Base-by-base conservation (phyloP, 805 yeast genomes). In the Torulaspora gathmanii region DNA sequence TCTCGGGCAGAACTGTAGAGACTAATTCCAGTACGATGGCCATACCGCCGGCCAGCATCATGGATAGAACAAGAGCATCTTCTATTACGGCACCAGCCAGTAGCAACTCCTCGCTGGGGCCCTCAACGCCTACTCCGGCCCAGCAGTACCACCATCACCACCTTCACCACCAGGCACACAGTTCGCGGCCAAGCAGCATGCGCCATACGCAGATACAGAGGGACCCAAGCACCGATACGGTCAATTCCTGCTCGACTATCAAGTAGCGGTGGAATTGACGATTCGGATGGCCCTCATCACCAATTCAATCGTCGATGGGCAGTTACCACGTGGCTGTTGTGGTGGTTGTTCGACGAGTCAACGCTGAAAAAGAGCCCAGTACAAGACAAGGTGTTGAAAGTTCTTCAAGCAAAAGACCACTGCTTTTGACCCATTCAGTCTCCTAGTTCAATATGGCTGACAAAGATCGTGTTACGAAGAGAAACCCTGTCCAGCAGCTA, bases 21-120 rank as follows among this genome's bases (percentile, higher is more conserved):
- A 73, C 83, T 3, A 82, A 79, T 52, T 78, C 86, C 16, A 78
- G 84, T 40, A 78, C 84, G 0, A 70, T 79, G 22, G 87, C 87
- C 0, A 82, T 83, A 13, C 79, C 88, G 1, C 88, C 89, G 0
- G 83, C 86, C n/a, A 78, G 84, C 51, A 79, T 82, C 8, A 67
- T 80, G 66, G 87, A 80, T 52, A 66, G 83, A 42, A 64, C 77
- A 7, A 58, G 70, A 26, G 58, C 63, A 13, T 46, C 55, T 23
- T 57, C 49, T 20, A 46, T 55, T 25, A 45, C 52, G 20, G 50
- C 51, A 20, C 49, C 51, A 34, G 51, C 44, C 30, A 44, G 46
- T 48, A 49, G 53, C 45, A 37, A 50, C 55, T 45, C 53, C 42
- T 42, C 45, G 28, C 46, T 25, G 40, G 54, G 39, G 31, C 51